These are phyloP conservation scores for Dendrobium officinale DNA, from an alignment of 106 monocot genomes.

Conservation along the genomic window DNA sequence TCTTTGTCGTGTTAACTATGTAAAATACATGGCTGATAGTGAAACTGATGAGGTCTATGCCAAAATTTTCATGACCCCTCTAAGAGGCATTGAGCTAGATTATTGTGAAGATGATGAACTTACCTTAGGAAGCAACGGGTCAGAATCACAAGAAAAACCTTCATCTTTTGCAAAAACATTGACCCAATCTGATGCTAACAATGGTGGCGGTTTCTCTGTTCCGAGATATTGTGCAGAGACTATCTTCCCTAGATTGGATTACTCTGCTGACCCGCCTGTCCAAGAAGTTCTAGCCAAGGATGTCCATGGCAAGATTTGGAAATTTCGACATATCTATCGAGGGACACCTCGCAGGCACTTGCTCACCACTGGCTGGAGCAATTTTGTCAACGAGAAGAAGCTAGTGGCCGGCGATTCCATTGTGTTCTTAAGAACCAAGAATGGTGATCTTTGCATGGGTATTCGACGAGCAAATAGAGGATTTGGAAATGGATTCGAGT, in stretches of 20 bases:
- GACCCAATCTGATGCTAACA: constrained; percentile 65
- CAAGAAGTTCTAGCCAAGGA: constrained; percentile 61
- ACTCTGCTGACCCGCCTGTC: constrained; percentile 55
- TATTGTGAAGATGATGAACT: constrained; percentile 10
- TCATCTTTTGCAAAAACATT: constrained; percentile 59
- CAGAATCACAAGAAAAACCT: constrained; percentile 38
- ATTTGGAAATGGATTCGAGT: constrained; percentile 18
- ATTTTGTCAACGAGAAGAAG: constrained; percentile 69
- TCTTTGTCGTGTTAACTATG: constrained; percentile 35
- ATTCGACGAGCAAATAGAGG: constrained; percentile 47
- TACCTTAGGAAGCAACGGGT: neutral
- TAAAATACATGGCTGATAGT: constrained; percentile 52
- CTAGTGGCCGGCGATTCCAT: constrained; percentile 67
- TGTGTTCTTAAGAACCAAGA: constrained; percentile 51
- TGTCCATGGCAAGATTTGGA: constrained; percentile 63
- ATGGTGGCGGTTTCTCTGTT: constrained; percentile 57
- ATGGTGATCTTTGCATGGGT: constrained; percentile 54
- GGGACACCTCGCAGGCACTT: constrained; percentile 61
- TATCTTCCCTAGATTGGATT: constrained; percentile 54
- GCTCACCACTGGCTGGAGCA: constrained; percentile 69
- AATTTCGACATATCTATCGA: constrained; percentile 59
- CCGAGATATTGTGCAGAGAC: constrained; percentile 68
- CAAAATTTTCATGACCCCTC: constrained; percentile 46
- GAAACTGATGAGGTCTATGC: constrained; percentile 69
- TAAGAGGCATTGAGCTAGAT: constrained; percentile 30